Percentiles rank a stretch among this genome's conserved stretches.
Evolutionary conservation across 176 grass and related monocot species (phyloP).

Genomic region (Avena sativa): DNA sequence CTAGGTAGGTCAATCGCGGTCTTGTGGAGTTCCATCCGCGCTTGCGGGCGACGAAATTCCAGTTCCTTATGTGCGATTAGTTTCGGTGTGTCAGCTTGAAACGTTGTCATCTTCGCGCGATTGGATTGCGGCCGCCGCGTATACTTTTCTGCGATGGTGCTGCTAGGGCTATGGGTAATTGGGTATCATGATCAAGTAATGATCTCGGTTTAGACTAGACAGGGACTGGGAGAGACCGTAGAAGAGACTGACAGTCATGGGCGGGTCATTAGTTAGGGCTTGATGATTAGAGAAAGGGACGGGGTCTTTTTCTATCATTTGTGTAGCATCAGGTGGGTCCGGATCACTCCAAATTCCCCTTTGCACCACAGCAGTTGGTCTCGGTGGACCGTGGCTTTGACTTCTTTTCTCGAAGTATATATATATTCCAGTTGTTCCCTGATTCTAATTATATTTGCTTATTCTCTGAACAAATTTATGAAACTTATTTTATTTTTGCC

Average conservation of each 20-base stretch:
- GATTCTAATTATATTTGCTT: background rate
- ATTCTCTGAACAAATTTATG: background rate
- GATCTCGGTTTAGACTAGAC: conserved; percentile 30
- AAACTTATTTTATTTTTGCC: background rate
- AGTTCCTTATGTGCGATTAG: background rate
- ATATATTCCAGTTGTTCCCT: background rate
- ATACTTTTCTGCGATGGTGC: background rate
- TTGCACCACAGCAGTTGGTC: background rate
- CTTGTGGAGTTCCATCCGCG: background rate
- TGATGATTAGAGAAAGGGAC: conserved; percentile 3
- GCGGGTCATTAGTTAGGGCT: conserved; percentile 13
- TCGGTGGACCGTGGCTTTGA: background rate
- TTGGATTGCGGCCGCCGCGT: background rate
- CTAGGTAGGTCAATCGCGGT: background rate
- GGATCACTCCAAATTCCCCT: background rate
- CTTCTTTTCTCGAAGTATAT: background rate
- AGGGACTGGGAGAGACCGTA: background rate
- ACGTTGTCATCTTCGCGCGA: background rate
- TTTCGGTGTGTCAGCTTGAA: background rate
- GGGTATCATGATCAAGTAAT: conserved; percentile 16
- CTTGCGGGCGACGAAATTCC: background rate
- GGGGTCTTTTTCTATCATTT: conserved; percentile 44
- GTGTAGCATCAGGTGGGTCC: conserved; percentile 24
- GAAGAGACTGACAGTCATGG: background rate
- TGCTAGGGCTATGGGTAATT: background rate